Evolutionary conservation across 2,329 filamentous ascomycete genomes (phyloP).

Genomic region (Pyricularia sp.): DNA sequence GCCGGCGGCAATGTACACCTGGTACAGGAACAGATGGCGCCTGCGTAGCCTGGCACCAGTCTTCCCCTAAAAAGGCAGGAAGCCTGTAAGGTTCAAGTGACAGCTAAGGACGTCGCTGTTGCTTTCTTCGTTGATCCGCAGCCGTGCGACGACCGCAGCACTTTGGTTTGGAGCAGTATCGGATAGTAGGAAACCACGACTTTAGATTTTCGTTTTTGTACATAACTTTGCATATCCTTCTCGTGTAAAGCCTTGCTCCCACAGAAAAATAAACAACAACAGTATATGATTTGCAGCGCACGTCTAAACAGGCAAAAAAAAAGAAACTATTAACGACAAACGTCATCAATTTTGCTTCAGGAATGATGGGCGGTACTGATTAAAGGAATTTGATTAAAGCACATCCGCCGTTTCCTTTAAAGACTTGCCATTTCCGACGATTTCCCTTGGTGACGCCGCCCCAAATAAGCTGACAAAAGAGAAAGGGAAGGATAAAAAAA

Average conservation of each 20-base stretch:
- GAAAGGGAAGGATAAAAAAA: neutral
- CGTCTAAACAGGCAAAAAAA: neutral
- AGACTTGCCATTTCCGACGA: neutral
- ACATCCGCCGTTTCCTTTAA: neutral
- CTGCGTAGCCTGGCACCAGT: neutral
- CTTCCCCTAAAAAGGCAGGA: neutral
- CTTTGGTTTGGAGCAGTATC: neutral
- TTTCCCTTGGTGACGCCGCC: neutral
- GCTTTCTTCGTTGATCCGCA: neutral
- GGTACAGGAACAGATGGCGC: neutral
- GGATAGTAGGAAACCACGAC: neutral
- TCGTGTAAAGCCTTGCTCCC: neutral
- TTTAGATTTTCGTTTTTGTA: neutral
- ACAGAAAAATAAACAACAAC: neutral
- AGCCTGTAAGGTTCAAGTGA: neutral
- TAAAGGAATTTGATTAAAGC: neutral
- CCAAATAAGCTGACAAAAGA: neutral
- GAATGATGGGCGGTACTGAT: neutral
- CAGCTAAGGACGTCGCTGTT: neutral
- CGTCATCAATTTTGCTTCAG: neutral
- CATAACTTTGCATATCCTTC: neutral
- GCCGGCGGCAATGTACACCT: neutral
- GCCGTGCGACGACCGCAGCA: neutral
- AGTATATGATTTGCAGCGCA: neutral
- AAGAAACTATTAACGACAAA: neutral